phyloP scores from a whole-genome alignment of 768 basidiomycete species.

The Agaricus blazei region DNA sequence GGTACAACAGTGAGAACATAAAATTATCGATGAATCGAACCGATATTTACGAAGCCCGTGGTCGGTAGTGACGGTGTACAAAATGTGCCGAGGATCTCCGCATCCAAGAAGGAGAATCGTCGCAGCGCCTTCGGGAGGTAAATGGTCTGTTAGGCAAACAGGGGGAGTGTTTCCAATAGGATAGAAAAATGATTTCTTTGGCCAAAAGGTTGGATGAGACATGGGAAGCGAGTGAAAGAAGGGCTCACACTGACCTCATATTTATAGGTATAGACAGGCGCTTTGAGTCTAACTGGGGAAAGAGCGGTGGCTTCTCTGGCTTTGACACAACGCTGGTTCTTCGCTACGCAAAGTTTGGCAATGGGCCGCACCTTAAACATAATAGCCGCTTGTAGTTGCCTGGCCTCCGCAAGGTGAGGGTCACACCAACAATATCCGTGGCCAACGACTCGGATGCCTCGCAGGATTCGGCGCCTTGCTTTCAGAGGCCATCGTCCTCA shows the following conservation, averaged over 20 bases:
- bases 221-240: conserved; percentile 19
- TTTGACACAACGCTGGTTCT: no score
- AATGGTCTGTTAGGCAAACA: conserved; percentile 38
- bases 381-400: no score
- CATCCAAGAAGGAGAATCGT: conserved; percentile 51
- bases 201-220: conserved; percentile 41
- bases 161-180: conserved; percentile 58
- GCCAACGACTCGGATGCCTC: no score
- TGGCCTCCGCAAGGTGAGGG: no score
- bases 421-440: no score
- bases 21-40: not conserved
- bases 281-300: no score
- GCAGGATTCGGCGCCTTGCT: no score
- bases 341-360: not conserved
- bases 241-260: not conserved
- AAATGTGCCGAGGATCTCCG: conserved; percentile 50
- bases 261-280: no score
- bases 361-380: no score
- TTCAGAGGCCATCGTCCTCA: no score
- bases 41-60: conserved; percentile 17
- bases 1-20: not conserved
- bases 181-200: conserved; percentile 45
- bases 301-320: no score
- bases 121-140: conserved; percentile 43
- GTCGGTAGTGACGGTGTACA: conserved; percentile 42